These are phyloP conservation scores for Trametes punicea DNA, from an alignment of 768 basidiomycete species.

Conservation along the genomic window DNA sequence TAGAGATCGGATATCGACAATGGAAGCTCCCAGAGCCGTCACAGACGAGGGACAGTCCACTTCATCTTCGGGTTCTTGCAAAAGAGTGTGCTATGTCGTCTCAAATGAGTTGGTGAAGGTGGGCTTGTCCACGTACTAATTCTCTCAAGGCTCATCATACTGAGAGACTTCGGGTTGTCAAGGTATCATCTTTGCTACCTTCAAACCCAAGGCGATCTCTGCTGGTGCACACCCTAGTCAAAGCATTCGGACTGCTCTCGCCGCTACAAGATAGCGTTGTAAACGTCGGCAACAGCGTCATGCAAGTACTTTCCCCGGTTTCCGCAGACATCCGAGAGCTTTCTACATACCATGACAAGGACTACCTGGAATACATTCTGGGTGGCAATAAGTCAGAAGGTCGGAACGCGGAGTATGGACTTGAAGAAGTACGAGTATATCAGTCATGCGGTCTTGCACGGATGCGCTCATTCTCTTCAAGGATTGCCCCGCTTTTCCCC, in stretches of 20 bases:
- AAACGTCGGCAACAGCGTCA: constrained; percentile 5
- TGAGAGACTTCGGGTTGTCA: not conserved
- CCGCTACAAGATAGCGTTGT: constrained; percentile 24
- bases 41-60: too few relatives aligned
- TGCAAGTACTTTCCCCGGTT: constrained; percentile 48
- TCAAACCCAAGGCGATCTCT: constrained; percentile 66
- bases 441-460: not conserved
- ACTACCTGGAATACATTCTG: constrained; percentile 63
- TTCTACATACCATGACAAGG: constrained; percentile 62
- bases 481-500: constrained; percentile 82
- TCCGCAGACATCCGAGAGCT: constrained; percentile 59
- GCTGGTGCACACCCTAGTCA: constrained; percentile 62
- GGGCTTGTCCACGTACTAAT: not conserved
- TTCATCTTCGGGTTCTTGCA: too few relatives aligned
- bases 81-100: constrained; percentile 40
- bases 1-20: too few relatives aligned
- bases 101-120: constrained; percentile 59
- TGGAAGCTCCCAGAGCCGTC: too few relatives aligned
- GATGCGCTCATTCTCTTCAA: not conserved
- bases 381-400: constrained; percentile 7
- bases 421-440: constrained; percentile 48
- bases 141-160: not conserved
- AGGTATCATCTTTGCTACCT: constrained; percentile 58
- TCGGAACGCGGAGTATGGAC: constrained; percentile 44
- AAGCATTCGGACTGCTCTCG: constrained; percentile 47